Conservation (phyloP, 1,139 yeast genomes). For the Taphrina communis region DNA sequence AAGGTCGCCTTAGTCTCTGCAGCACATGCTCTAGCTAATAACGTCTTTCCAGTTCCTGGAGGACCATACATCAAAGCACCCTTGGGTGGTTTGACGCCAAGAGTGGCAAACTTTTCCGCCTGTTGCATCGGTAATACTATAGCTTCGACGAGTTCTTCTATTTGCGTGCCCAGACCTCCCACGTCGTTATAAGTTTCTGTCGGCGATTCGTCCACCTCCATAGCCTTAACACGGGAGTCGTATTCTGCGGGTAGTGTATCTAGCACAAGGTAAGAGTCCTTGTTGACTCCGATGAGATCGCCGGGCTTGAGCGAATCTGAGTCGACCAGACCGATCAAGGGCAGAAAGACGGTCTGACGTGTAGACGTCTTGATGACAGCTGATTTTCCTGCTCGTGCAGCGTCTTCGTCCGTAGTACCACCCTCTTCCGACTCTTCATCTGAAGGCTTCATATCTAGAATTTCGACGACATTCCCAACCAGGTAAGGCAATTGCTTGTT, state of each 20-base stretch:
- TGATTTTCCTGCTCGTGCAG: conserved; percentile 91
- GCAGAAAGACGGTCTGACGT: conserved; percentile 94
- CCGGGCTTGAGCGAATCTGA: conserved; percentile 88
- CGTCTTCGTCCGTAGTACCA: conserved; percentile 91
- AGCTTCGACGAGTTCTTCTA: conserved; percentile 96
- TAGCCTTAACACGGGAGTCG: conserved; percentile 96
- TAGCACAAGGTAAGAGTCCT: conserved; percentile 89
- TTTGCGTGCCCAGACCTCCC: conserved; percentile 97
- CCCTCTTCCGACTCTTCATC: conserved; percentile 91
- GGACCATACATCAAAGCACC: conserved; percentile 97
- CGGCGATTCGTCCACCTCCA: conserved; percentile 99
- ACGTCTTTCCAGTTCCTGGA: conserved; percentile 98
- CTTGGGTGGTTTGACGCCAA: conserved; percentile 96
- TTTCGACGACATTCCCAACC: conserved; percentile 97
- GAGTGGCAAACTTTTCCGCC: conserved; percentile 88
- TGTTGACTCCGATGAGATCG: conserved; percentile 95
- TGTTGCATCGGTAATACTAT: conserved; percentile 98
- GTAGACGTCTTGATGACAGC: conserved; percentile 98
- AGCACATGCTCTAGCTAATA: conserved; percentile 97
- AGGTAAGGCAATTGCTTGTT: conserved; percentile 94
- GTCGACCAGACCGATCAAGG: conserved; percentile 93
- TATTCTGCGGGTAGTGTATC: conserved; percentile 97
- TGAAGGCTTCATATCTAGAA: conserved; percentile 84
- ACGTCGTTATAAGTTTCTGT: conserved; percentile 95
- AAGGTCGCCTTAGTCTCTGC: conserved; percentile 99